A percentile compares a stretch with the other conserved stretches of the same genome.
Conservation (phyloP, 176 grass and related monocot species). For the Melocanna baccifera region DNA sequence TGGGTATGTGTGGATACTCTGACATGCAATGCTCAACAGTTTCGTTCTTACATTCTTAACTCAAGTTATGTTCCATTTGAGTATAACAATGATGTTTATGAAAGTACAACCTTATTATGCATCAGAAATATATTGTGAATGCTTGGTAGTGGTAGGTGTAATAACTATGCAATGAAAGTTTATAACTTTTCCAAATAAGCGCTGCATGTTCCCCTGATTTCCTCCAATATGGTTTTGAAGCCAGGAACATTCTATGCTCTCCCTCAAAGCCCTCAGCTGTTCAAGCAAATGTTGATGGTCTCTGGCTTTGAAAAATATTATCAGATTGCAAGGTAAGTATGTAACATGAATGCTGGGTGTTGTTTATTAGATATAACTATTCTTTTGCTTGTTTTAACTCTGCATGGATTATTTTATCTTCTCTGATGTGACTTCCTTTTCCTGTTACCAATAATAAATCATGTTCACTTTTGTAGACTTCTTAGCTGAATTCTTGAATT, state of each 20-base stretch:
- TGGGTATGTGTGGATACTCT: background rate
- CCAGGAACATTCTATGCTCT: conserved; percentile 97
- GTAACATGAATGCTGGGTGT: background rate
- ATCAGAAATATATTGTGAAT: conserved; percentile 2
- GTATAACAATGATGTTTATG: background rate
- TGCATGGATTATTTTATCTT: background rate
- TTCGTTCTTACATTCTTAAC: conserved; percentile 1
- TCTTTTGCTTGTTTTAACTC: background rate
- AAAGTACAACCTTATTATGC: background rate
- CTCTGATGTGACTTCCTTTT: background rate
- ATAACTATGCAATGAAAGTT: background rate
- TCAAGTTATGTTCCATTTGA: background rate
- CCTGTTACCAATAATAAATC: background rate
- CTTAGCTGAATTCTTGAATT: background rate
- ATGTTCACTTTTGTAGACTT: background rate
- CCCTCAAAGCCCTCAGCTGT: conserved; percentile 97
- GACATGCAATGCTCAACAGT: background rate
- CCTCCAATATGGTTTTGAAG: conserved; percentile 69
- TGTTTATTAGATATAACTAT: conserved; percentile 11
- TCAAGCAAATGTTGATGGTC: conserved; percentile 99
- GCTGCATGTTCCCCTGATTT: conserved; percentile 31
- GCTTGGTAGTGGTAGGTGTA: conserved; percentile 2
- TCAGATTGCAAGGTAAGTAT: conserved; percentile 81
- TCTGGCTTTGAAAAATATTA: conserved; percentile 99
- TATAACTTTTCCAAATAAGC: conserved; percentile 4